Evolutionary conservation across 352 stramenopile species (phyloP).

Genomic region (Thraustotheca clavata): DNA sequence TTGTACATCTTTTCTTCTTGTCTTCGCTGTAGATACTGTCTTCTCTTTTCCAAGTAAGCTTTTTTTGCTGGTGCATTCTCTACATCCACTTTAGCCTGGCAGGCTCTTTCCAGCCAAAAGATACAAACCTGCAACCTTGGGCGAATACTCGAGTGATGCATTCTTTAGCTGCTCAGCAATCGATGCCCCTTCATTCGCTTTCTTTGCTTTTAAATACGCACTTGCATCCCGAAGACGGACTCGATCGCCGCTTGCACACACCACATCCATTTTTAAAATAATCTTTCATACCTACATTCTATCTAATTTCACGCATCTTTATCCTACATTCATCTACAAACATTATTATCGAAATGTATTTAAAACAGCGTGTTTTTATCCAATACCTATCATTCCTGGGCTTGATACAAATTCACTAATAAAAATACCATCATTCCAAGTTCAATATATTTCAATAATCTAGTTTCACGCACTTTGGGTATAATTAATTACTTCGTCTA

Average conservation of each 20-base stretch:
- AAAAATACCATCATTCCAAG: too few relatives aligned
- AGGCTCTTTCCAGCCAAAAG: neutral
- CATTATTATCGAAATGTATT: neutral
- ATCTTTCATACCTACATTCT: neutral
- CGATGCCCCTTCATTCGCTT: neutral
- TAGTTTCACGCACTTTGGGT: too few relatives aligned
- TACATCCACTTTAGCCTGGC: neutral
- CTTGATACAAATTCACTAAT: neutral
- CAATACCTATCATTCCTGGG: neutral
- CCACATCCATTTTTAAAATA: conserved; percentile 13
- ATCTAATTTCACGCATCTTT: neutral
- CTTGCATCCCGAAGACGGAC: conserved; percentile 3
- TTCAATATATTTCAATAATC: too few relatives aligned
- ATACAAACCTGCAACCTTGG: neutral
- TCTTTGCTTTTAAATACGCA: neutral
- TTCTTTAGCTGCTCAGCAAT: neutral
- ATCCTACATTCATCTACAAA: neutral
- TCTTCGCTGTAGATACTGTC: conserved; percentile 53
- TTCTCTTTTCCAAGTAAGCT: conserved; percentile 33
- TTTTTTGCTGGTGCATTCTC: neutral
- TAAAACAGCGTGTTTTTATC: neutral
- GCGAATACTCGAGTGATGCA: neutral
- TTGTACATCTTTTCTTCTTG: conserved; percentile 77
- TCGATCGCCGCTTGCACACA: neutral
- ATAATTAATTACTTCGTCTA: too few relatives aligned